Conservation (phyloP, 495 filamentous ascomycete genomes). For the Tuber calosporum region DNA sequence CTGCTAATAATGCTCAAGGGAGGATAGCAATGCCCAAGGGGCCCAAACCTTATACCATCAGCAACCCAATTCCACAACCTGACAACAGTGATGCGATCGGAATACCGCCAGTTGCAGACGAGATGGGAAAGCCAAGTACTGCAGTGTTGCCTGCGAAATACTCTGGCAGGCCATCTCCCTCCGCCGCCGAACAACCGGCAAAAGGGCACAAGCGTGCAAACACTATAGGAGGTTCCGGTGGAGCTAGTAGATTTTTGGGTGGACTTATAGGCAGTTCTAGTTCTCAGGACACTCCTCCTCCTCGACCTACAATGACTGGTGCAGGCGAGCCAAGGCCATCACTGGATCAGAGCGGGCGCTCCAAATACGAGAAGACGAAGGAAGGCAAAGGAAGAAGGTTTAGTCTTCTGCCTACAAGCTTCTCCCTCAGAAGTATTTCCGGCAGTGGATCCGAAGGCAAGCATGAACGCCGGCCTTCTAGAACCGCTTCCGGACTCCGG, state of each 20-base stretch:
- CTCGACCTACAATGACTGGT: constrained; percentile 72
- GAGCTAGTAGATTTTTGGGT: constrained; percentile 64
- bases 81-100: constrained; percentile 46
- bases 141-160: constrained; percentile 42
- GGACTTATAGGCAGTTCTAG: constrained; percentile 65
- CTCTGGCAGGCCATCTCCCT: constrained; percentile 46
- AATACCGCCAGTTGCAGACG: constrained; percentile 40
- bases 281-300: constrained; percentile 49
- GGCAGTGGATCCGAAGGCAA: constrained; percentile 18
- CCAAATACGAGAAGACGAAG: constrained; percentile 28
- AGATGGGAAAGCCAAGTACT: constrained; percentile 57
- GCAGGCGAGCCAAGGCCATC: constrained; percentile 45
- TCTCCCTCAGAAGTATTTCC: constrained; percentile 50
- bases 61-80: constrained; percentile 59
- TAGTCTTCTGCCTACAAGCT: constrained; percentile 69
- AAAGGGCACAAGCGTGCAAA: constrained; percentile 87
- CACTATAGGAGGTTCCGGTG: constrained; percentile 72
- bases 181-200: constrained; percentile 46
- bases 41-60: constrained; percentile 67
- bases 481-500: constrained; percentile 25
- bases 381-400: constrained; percentile 52
- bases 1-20: constrained; percentile 83
- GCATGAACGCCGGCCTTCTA: constrained; percentile 34
- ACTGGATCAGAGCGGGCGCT: constrained; percentile 30
- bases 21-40: constrained; percentile 76